Base-by-base conservation (phyloP, 345 rosid species). In the Barbarea vulgaris region DNA sequence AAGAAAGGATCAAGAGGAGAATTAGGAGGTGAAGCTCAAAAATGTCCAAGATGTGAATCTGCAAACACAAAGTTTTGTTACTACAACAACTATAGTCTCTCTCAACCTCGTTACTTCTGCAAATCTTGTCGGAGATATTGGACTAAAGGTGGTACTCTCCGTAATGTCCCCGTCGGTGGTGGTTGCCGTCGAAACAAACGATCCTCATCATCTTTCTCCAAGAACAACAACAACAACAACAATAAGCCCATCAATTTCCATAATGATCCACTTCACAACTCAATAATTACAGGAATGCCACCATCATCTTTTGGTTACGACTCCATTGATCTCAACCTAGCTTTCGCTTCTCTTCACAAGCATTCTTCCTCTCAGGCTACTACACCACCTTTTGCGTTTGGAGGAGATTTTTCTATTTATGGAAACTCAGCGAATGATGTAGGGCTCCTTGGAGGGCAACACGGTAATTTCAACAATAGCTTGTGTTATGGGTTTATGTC, bases 21-120 rank as follows among this genome's bases (percentile, higher is more conserved):
- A 65, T 8, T 28, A 64, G 52, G 50, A 55, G 76, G 80, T 22
- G 90, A 86, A 76, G 86, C 88, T 9, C 87, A 82, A 9, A 84
- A 83, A 12, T 90, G 96, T 47, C 96, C 96, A 17, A 82, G 96
- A 68, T 90, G 96, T 66, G 91, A 88, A 52, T 90, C 96, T 77
- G 79, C 85, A 50, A 90, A 90, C 87, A 90, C 96, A 78, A 90
- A 90, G 77, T 90, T 90, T 79, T 90, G 96, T 82, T 90, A 90
- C 83, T 90, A 90, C 91, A 90, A 90, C 85, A 90, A 90, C 86
- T 90, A 90, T 83, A 90, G 93, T 73, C 89, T 88, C 61, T 71
- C 93, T 48, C 96, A 90, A 81, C 96, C 96, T 19, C 81, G 96
- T 73, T 88, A 88, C 88, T 90, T 90, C 64, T 90, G 96, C 87